Evolutionary conservation across 2,329 filamentous ascomycete species (phyloP).

Genomic region (Endoconidiophora polonica): DNA sequence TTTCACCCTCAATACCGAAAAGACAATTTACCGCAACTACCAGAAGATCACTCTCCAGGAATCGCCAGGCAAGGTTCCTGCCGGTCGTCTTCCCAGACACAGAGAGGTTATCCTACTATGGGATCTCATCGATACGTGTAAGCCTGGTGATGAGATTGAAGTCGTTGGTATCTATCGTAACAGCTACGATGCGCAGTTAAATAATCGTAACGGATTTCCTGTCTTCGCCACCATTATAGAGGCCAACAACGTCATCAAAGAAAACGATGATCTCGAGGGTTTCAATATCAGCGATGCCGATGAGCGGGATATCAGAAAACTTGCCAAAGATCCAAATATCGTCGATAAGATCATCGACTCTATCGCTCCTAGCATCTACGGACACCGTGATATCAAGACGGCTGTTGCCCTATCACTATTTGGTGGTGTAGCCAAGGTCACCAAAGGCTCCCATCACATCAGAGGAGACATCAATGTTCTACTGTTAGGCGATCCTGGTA

Average conservation of each 20-base stretch:
- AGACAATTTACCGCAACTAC: slow-evolving; percentile 97
- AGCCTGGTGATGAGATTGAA: slow-evolving; percentile 95
- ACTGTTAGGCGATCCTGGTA: slow-evolving; percentile 89
- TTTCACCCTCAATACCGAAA: slow-evolving; percentile 90
- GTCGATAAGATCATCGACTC: slow-evolving; percentile 85
- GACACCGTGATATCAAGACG: slow-evolving; percentile 92
- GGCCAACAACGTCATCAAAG: slow-evolving; percentile 92
- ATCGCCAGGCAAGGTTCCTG: slow-evolving; percentile 89
- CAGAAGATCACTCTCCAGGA: slow-evolving; percentile 96
- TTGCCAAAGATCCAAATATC: slow-evolving; percentile 81
- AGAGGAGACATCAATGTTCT: slow-evolving; percentile 97
- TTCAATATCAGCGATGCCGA: slow-evolving; percentile 93
- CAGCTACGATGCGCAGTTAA: slow-evolving; percentile 93
- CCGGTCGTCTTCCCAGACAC: slow-evolving; percentile 81
- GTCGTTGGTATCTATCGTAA: slow-evolving; percentile 95
- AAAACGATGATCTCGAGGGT: slow-evolving; percentile 91
- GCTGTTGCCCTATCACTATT: slow-evolving; percentile 88
- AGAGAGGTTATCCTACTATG: slow-evolving; percentile 90
- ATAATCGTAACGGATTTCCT: slow-evolving; percentile 96
- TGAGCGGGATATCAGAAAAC: slow-evolving; percentile 70
- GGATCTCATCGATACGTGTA: slow-evolving; percentile 91
- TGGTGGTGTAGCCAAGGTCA: slow-evolving; percentile 80
- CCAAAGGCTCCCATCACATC: slow-evolving; percentile 77
- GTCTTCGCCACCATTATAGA: slow-evolving; percentile 96
- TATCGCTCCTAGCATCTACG: slow-evolving; percentile 94